These are phyloP conservation scores for Xerocomus potaroensis DNA, from an alignment of 768 basidiomycete genomes.

Conservation along the genomic window DNA sequence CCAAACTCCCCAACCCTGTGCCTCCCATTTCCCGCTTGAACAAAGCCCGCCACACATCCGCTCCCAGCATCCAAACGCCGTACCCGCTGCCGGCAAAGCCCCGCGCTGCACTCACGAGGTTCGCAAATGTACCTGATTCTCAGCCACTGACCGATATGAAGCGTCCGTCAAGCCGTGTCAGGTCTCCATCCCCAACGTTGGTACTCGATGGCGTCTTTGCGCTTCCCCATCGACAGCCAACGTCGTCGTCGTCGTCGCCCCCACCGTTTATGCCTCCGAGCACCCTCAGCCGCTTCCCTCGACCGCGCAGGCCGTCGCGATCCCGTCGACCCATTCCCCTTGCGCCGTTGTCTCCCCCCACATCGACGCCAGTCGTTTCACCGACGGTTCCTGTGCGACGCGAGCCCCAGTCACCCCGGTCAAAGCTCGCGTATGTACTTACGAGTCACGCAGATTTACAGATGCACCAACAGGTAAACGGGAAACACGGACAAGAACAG, in stretches of 20 bases:
- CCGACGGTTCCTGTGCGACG: no score
- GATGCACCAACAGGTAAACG: neutral
- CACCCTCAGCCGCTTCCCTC: neutral
- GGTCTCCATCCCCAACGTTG: constrained; percentile 14
- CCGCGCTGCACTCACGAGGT: neutral
- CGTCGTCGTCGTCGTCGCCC: neutral
- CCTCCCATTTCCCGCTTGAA: neutral
- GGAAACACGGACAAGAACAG: neutral
- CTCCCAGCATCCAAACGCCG: neutral
- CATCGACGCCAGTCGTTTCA: neutral
- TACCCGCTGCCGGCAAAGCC: neutral
- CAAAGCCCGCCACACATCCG: neutral
- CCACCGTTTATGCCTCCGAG: no score
- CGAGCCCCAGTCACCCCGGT: constrained; percentile 15
- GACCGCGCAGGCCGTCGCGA: constrained; percentile 2
- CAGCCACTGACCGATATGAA: neutral
- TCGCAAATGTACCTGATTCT: neutral
- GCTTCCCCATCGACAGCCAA: neutral
- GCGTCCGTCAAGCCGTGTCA: neutral
- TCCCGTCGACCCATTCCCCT: neutral
- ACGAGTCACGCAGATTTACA: neutral
- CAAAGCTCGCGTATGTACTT: constrained; percentile 21
- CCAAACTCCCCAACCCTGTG: constrained; percentile 14
- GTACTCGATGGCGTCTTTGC: constrained; percentile 22
- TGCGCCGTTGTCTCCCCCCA: neutral